phyloP scores from a whole-genome alignment of 2,329 filamentous ascomycete species.

The Xylariaceae sp. region DNA sequence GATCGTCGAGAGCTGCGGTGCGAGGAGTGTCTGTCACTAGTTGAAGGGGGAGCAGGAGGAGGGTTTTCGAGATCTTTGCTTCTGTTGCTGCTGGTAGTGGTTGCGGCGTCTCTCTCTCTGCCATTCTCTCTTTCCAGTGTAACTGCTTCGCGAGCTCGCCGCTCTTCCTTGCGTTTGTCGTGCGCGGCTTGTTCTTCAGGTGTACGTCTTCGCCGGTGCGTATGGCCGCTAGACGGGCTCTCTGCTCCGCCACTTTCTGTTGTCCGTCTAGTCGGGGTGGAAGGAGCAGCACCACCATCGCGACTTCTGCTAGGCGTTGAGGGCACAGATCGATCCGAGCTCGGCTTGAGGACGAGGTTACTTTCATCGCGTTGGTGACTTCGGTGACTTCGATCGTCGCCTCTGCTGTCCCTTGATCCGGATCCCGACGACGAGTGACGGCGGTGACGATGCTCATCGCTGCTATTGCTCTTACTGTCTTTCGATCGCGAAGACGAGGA shows the following conservation, averaged over 20 bases:
- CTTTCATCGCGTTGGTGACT: constrained; percentile 32
- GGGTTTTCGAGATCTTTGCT: too few species aligned
- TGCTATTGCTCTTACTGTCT: constrained; percentile 21
- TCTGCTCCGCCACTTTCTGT: constrained; percentile 44
- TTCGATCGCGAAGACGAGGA: constrained; percentile 16
- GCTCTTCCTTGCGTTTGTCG: constrained; percentile 47
- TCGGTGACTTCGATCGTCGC: constrained; percentile 32
- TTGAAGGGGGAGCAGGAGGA: too few species aligned
- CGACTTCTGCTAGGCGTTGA: too few species aligned
- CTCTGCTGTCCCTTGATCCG: constrained; percentile 19
- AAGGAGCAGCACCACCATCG: constrained; percentile 33
- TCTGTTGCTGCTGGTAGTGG: too few species aligned
- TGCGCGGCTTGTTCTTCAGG: constrained; percentile 47
- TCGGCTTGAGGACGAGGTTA: constrained; percentile 23
- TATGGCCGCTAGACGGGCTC: constrained; percentile 32
- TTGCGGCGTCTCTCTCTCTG: constrained; percentile 2
- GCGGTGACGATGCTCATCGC: constrained; percentile 33
- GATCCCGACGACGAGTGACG: constrained; percentile 22
- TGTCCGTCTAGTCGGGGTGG: constrained; percentile 34
- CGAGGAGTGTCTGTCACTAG: constrained; percentile 30
- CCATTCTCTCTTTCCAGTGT: constrained; percentile 5
- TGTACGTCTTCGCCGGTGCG: constrained; percentile 37
- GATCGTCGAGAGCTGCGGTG: constrained; percentile 40
- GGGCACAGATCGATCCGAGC: constrained; percentile 30
- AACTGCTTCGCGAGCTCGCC: constrained; percentile 32